phyloP scores from a whole-genome alignment of 805 yeast species.

The Kazachstania bromeliacearum region DNA sequence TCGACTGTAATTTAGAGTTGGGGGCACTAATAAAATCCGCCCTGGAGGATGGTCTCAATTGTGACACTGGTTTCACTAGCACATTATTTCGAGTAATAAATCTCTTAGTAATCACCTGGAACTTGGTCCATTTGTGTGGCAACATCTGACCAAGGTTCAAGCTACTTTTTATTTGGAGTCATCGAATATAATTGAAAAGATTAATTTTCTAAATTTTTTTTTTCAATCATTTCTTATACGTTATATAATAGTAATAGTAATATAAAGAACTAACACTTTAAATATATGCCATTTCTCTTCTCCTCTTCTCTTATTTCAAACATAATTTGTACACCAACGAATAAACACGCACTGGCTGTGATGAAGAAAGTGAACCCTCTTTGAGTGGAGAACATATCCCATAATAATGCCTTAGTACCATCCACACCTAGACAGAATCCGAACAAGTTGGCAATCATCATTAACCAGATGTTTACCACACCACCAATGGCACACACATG shows the following conservation, averaged over 20 bases:
- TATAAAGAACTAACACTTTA: conserved; percentile 62
- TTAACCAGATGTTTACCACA: conserved; percentile 86
- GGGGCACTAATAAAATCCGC: conserved; percentile 50
- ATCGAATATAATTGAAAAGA: no score
- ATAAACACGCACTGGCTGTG: conserved; percentile 54
- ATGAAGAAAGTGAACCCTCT: conserved; percentile 58
- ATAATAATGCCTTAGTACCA: conserved; percentile 59
- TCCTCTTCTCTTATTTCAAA: conserved; percentile 86
- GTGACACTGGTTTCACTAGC: conserved; percentile 24
- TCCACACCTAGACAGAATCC: conserved; percentile 92
- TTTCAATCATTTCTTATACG: no score
- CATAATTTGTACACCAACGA: conserved; percentile 87
- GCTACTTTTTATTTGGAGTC: no score
- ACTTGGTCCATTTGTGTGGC: conserved; percentile 4
- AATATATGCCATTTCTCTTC: conserved; percentile 69
- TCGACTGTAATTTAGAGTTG: conserved; percentile 49
- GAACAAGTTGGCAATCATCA: conserved; percentile 92
- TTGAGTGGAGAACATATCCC: conserved; percentile 62
- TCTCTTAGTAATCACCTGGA: no score
- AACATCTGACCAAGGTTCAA: not conserved
- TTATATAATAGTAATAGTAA: no score
- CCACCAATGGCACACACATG: conserved; percentile 82
- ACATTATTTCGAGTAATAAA: no score
- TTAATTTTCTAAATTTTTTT: no score
- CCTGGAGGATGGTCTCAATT: conserved; percentile 23